phyloP scores from a whole-genome alignment of 148 eudicot genomes.

The Salicornia ramosissima region DNA sequence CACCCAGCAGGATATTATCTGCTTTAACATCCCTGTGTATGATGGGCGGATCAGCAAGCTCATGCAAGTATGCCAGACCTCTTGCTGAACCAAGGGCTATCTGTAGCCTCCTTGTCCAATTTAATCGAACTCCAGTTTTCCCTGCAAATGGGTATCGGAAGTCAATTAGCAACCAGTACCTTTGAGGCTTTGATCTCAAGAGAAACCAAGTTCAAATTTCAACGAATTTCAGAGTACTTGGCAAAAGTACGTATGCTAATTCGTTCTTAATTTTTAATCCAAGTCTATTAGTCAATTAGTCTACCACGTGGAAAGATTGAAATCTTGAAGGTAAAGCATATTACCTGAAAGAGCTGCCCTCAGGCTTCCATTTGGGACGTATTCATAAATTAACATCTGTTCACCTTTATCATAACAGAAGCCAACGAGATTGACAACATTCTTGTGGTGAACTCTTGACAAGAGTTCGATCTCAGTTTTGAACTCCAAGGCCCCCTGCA shows the following conservation, averaged over 20 bases:
- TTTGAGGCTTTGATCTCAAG: background rate
- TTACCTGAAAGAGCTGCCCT: constrained; percentile 73
- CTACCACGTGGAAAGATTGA: background rate
- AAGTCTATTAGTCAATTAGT: too few species aligned
- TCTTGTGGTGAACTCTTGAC: constrained; percentile 94
- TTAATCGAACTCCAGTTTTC: constrained; percentile 61
- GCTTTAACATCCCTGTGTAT: constrained; percentile 90
- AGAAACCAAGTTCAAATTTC: background rate
- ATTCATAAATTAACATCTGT: constrained; percentile 88
- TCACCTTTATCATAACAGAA: constrained; percentile 87
- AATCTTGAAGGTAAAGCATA: background rate
- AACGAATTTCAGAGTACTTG: background rate
- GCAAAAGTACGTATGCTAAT: background rate
- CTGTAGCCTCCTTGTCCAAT: constrained; percentile 71
- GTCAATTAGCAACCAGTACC: background rate
- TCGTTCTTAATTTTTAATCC: background rate
- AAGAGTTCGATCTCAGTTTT: constrained; percentile 93
- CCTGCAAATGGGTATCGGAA: constrained; percentile 39
- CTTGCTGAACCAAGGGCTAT: constrained; percentile 83
- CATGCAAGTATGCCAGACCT: constrained; percentile 89
- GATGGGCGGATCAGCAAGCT: constrained; percentile 87
- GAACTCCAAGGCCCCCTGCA: constrained; percentile 85
- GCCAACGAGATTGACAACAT: constrained; percentile 75
- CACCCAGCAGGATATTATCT: constrained; percentile 73
- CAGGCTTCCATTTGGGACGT: constrained; percentile 72